Evolutionary conservation across 225 moss, liverwort and hornwort species (phyloP).

Genomic region (Neckera pumila): DNA sequence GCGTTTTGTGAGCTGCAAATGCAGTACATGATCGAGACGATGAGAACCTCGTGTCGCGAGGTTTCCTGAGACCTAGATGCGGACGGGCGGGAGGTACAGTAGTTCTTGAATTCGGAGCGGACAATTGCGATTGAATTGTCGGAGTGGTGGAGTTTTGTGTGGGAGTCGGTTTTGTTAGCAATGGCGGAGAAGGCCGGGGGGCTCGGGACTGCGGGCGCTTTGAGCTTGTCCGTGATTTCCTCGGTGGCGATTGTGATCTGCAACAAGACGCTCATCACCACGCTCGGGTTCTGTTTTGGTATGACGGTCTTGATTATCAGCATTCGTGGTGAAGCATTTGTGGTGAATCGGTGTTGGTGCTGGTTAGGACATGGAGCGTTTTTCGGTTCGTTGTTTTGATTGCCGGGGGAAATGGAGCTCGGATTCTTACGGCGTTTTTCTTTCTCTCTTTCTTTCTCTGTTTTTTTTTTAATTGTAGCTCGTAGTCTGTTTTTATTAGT

Average conservation of each 20-base stretch:
- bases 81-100: not conserved
- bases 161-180: not conserved
- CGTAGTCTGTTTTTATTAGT: not conserved
- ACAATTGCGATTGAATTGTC: not conserved
- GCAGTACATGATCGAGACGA: not conserved
- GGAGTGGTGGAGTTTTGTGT: not conserved
- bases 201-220: slow-evolving; percentile 36
- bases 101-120: not conserved
- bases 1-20: not conserved
- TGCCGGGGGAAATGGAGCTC: not conserved
- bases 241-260: slow-evolving; percentile 65
- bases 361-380: not conserved
- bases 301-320: not conserved
- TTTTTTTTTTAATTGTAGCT: not conserved
- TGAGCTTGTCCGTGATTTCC: slow-evolving; percentile 60
- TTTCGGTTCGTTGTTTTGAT: not conserved
- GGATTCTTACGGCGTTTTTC: not conserved
- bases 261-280: slow-evolving; percentile 58
- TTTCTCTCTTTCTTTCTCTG: not conserved
- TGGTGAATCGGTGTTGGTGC: not conserved
- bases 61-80: slow-evolving; percentile 5
- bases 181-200: slow-evolving; percentile 43
- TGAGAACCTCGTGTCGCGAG: not conserved
- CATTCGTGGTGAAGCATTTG: not conserved
- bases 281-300: slow-evolving; percentile 56